phyloP scores from a whole-genome alignment of 352 stramenopile species.

The Elongisporangium anandrum region DNA sequence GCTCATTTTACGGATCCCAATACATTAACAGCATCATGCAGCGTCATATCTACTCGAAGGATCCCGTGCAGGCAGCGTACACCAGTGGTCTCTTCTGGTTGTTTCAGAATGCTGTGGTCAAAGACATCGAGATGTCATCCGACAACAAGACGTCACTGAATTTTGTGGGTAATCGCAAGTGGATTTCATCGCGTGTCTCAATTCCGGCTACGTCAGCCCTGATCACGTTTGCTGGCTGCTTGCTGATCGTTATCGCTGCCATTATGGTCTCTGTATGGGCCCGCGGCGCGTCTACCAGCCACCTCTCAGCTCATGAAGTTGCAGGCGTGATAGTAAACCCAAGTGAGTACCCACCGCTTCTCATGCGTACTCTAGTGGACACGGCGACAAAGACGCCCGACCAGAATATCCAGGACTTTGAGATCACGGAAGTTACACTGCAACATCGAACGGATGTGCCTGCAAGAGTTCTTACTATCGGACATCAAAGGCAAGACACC shows the following conservation, averaged over 20 bases:
- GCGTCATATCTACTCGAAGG: not conserved
- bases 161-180: not conserved
- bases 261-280: not conserved
- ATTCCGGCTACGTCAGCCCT: not conserved
- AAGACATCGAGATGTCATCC: not conserved
- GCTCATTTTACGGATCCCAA: not conserved
- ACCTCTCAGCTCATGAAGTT: not conserved
- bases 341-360: not conserved
- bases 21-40: not conserved
- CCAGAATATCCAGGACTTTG: not conserved
- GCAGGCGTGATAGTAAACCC: not conserved
- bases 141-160: not conserved
- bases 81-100: not conserved
- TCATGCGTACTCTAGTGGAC: not conserved
- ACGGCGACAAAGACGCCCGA: not conserved
- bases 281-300: not conserved
- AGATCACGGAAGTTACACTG: not conserved
- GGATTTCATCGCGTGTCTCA: not conserved
- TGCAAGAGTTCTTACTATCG: not conserved
- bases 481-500: no score
- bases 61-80: not conserved
- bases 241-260: not conserved
- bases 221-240: not conserved
- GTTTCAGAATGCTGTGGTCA: not conserved
- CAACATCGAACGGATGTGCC: not conserved